Evolutionary conservation across 2,329 filamentous ascomycete species (phyloP).

Genomic region (Rosellinia necatrix): DNA sequence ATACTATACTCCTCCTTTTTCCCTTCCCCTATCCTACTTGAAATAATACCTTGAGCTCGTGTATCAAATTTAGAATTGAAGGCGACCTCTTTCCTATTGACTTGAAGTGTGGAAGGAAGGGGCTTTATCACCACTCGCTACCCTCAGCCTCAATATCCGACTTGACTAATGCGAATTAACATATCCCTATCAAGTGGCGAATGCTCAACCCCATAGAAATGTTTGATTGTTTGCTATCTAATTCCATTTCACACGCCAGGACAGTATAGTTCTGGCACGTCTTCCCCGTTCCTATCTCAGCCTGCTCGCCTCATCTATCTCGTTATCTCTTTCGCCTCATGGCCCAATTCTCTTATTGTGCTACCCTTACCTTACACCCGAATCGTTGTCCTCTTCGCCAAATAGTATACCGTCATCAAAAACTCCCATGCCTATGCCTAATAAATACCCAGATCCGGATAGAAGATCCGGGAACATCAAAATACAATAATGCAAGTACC

Average conservation of each 20-base stretch:
- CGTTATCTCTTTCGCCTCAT: neutral
- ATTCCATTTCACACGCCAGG: neutral
- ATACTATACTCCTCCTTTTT: no score
- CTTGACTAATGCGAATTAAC: no score
- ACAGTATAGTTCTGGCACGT: conserved; percentile 6
- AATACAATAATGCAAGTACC: conserved; percentile 21
- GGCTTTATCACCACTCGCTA: no score
- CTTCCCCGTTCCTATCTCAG: neutral
- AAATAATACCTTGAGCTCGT: no score
- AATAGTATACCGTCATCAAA: neutral
- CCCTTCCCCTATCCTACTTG: neutral
- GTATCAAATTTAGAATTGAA: no score
- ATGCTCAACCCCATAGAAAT: neutral
- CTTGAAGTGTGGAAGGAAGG: no score
- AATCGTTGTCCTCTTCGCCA: conserved; percentile 3
- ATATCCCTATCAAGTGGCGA: no score
- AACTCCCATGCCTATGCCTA: conserved; percentile 25
- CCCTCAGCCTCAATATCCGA: no score
- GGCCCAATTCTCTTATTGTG: neutral
- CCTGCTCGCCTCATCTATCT: neutral
- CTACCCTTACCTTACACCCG: neutral
- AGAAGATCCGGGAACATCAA: conserved; percentile 7
- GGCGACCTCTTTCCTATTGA: no score
- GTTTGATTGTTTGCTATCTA: conserved; percentile 18
- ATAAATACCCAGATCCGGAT: conserved; percentile 6